A percentile compares a stretch with the other conserved stretches of the same genome.
Conservation (phyloP, 202 grass and related monocot species). For the Sporobolus alterniflorus region DNA sequence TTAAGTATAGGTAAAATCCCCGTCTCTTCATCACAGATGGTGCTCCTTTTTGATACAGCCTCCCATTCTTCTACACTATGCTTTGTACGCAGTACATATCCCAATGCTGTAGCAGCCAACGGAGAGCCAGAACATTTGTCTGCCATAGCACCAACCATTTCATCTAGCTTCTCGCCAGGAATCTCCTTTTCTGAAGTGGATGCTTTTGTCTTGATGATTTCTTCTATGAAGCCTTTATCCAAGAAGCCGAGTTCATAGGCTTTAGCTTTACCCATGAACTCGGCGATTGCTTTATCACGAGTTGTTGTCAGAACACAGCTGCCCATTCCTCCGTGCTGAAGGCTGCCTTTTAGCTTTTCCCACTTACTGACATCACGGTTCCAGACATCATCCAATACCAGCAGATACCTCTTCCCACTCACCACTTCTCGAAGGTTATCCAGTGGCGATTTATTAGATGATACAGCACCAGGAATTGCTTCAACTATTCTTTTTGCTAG, state of each 20-base stretch:
- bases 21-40: neutral
- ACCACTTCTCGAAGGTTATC: neutral
- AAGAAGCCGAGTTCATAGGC: neutral
- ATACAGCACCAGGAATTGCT: neutral
- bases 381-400: constrained; percentile 40
- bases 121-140: constrained; percentile 42
- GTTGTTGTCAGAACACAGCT: constrained; percentile 26
- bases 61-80: neutral
- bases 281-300: neutral
- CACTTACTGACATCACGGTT: neutral
- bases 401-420: constrained; percentile 12
- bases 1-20: constrained; percentile 27
- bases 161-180: neutral
- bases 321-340: neutral
- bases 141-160: constrained; percentile 4
- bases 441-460: neutral
- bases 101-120: constrained; percentile 32
- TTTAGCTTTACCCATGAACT: neutral
- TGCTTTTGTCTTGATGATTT: constrained; percentile 23
- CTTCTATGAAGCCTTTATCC: neutral
- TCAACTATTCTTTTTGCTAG: neutral
- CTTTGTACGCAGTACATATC: constrained; percentile 23
- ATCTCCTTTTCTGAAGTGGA: neutral
- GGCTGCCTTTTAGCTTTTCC: neutral
- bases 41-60: neutral